phyloP scores from a whole-genome alignment of 1,284 basidiomycete species.

The Puccinia horiana region DNA sequence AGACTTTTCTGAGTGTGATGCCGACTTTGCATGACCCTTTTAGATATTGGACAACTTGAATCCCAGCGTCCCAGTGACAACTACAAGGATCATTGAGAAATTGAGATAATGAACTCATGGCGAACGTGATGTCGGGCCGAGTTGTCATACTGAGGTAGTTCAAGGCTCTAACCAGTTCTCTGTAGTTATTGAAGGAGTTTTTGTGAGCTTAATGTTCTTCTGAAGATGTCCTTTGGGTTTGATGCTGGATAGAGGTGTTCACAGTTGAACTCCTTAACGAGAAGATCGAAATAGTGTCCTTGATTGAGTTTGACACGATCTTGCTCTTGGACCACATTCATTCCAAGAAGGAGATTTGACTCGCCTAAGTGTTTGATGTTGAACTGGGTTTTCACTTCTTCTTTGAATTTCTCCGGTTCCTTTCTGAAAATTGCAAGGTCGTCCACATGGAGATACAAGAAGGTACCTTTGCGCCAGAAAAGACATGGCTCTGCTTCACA shows the following conservation, averaged over 20 bases:
- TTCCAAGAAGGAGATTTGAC: too few relatives aligned
- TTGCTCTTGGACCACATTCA: background rate
- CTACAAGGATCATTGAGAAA: background rate
- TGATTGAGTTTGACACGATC: background rate
- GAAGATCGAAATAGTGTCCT: background rate
- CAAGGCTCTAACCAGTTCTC: background rate
- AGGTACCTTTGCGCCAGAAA: background rate
- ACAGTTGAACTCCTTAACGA: background rate
- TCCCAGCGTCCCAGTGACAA: background rate
- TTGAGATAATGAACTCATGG: background rate
- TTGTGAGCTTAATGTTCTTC: background rate
- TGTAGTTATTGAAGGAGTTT: background rate
- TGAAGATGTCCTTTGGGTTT: background rate
- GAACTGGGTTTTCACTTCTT: background rate
- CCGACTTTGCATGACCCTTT: conserved; percentile 55
- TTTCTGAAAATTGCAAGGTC: too few relatives aligned
- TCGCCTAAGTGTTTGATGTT: background rate
- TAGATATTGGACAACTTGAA: background rate
- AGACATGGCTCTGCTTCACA: too few relatives aligned
- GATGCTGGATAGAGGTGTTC: background rate
- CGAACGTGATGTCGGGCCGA: background rate
- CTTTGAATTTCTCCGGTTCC: background rate
- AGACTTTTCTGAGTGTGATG: conserved; percentile 52
- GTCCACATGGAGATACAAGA: background rate
- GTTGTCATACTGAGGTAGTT: background rate